These are phyloP conservation scores for Metschnikowia reukaufii DNA, from an alignment of 805 yeast genomes.

Conservation along the genomic window DNA sequence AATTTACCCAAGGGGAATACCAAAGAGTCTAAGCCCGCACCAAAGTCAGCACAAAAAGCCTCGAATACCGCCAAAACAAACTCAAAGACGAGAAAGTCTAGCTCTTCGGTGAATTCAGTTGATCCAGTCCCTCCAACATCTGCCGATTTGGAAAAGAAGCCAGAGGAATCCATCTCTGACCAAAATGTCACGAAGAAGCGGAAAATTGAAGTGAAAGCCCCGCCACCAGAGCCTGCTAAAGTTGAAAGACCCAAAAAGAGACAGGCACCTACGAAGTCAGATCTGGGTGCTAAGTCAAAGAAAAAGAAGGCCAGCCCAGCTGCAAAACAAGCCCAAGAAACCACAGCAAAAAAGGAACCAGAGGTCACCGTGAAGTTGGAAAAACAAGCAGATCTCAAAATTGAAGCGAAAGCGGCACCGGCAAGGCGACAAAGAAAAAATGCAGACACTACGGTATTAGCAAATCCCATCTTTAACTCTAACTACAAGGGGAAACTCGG, in stretches of 20 bases:
- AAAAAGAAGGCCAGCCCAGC: constrained; percentile 3
- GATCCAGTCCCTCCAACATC: neutral
- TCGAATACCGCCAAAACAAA: neutral
- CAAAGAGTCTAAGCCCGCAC: neutral
- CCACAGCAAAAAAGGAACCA: constrained; percentile 2
- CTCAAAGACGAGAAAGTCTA: neutral
- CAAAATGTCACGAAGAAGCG: neutral
- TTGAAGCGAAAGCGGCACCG: constrained; percentile 1
- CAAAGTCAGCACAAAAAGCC: neutral
- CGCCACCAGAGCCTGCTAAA: constrained; percentile 3
- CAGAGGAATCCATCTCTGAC: neutral
- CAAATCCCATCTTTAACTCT: constrained; percentile 24
- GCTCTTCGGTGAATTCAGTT: neutral
- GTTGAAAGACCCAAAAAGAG: constrained; percentile 4
- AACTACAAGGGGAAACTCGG: constrained; percentile 18
- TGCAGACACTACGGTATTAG: constrained; percentile 13
- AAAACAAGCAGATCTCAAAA: constrained; percentile 1
- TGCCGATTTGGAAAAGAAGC: neutral
- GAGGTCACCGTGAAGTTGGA: constrained; percentile 2
- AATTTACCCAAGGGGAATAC: neutral
- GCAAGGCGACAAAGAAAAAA: constrained; percentile 14
- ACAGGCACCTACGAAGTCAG: constrained; percentile 2
- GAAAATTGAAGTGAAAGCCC: neutral
- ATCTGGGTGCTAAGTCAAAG: neutral
- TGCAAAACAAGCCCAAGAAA: neutral